phyloP scores from a whole-genome alignment of 2,329 filamentous ascomycete species.

The Pestalotiopsis sp. region DNA sequence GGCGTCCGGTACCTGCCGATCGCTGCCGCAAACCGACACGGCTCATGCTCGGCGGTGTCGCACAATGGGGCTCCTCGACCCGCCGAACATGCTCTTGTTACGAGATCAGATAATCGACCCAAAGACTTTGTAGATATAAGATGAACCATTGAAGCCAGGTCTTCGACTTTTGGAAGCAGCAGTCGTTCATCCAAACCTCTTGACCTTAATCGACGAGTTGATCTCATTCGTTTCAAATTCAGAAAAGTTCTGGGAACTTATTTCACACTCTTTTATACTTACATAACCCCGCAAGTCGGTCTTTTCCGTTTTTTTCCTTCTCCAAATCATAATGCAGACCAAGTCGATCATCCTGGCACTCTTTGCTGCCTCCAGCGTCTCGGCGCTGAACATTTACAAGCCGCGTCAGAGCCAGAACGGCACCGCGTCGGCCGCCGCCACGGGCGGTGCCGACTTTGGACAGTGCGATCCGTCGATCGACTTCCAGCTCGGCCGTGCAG shows the following conservation, averaged over 20 bases:
- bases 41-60: background rate
- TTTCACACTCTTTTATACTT: conserved; percentile 18
- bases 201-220: background rate
- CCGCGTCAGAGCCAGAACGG: conserved; percentile 20
- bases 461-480: conserved; percentile 53
- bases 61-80: background rate
- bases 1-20: conserved; percentile 6
- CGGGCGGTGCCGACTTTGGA: conserved; percentile 47
- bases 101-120: background rate
- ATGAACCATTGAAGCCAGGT: background rate
- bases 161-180: background rate
- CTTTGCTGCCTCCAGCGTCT: conserved; percentile 16
- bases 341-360: conserved; percentile 21
- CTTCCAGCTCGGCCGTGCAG: conserved; percentile 55
- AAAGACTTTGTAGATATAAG: background rate
- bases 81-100: background rate
- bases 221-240: background rate
- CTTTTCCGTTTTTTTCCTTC: background rate
- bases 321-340: conserved; percentile 21
- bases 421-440: conserved; percentile 16
- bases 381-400: conserved; percentile 15
- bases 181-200: background rate
- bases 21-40: background rate
- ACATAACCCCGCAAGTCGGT: conserved; percentile 10
- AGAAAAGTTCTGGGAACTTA: conserved; percentile 22